Percentiles rank a stretch among this genome's conserved stretches.
These are phyloP conservation scores for Heliamphora exappendiculata DNA, from an alignment of 148 eudicot species.

Conservation along the genomic window DNA sequence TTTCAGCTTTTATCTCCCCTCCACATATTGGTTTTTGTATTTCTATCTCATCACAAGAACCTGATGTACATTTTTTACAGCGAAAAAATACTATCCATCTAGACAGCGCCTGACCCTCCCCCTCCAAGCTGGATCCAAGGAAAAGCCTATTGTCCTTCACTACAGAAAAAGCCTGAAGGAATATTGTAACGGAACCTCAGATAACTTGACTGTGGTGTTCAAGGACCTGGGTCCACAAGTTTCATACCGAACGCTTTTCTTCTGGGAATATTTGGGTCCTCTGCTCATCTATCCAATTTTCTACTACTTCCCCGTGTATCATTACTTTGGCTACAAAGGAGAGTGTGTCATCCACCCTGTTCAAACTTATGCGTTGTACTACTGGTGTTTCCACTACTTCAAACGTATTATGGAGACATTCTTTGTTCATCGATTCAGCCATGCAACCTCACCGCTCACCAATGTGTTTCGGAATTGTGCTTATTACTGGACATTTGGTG, in stretches of 20 bases:
- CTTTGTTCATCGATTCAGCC: conserved; percentile 95
- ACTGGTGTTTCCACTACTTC: conserved; percentile 94
- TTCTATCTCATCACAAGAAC: not conserved
- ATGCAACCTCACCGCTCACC: conserved; percentile 89
- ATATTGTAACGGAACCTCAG: conserved; percentile 45
- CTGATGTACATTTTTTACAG: conserved; percentile 40
- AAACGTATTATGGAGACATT: conserved; percentile 95
- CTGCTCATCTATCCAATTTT: conserved; percentile 78
- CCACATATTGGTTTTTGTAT: not conserved
- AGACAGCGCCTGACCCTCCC: conserved; percentile 96
- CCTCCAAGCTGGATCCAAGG: conserved; percentile 70
- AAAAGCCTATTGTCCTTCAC: conserved; percentile 66
- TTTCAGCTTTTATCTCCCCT: not conserved
- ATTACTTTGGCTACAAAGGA: conserved; percentile 67
- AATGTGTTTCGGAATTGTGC: conserved; percentile 88
- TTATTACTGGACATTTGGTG: conserved; percentile 93
- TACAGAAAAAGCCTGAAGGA: conserved; percentile 67
- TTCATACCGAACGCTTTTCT: conserved; percentile 84
- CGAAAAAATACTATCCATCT: conserved; percentile 82
- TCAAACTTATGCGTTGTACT: conserved; percentile 85
- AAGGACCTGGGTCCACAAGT: conserved; percentile 96
- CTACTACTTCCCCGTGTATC: conserved; percentile 67
- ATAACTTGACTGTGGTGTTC: conserved; percentile 59
- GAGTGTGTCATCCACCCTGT: conserved; percentile 72
- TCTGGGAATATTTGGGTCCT: conserved; percentile 90